Conservation (phyloP, 768 basidiomycete species). For the Boletus bicolor region DNA sequence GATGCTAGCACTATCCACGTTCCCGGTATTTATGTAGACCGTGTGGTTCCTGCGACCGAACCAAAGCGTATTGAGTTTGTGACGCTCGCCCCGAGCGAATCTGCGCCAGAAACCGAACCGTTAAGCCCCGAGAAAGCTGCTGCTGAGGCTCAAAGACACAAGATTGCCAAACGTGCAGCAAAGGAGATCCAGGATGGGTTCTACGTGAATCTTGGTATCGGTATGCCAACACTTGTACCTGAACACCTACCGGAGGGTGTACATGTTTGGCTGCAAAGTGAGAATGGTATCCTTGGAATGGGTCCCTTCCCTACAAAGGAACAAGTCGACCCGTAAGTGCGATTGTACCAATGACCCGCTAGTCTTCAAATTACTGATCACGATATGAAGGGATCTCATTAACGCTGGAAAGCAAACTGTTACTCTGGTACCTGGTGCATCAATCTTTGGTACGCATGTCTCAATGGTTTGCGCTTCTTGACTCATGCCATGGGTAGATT, state of each 20-base stretch:
- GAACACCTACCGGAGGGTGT: conserved; percentile 72
- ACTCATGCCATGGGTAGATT: conserved; percentile 43
- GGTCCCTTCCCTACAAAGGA: conserved; percentile 84
- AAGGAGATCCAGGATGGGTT: conserved; percentile 86
- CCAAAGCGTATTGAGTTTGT: conserved; percentile 76
- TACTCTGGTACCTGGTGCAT: conserved; percentile 87
- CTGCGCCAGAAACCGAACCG: conserved; percentile 24
- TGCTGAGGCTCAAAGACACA: conserved; percentile 55
- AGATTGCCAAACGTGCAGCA: conserved; percentile 83
- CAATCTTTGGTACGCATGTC: conserved; percentile 70
- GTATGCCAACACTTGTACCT: conserved; percentile 87
- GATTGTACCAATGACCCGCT: neutral
- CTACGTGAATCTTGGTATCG: conserved; percentile 87
- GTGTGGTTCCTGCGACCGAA: conserved; percentile 74
- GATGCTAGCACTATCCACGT: conserved; percentile 81
- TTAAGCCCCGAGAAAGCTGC: conserved; percentile 49
- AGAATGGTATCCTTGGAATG: conserved; percentile 89
- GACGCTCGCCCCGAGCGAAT: conserved; percentile 58
- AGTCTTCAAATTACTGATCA: neutral
- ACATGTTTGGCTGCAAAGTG: conserved; percentile 86
- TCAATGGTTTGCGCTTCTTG: neutral
- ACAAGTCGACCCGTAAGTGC: conserved; percentile 72
- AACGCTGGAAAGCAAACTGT: conserved; percentile 96
- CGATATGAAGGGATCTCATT: conserved; percentile 67
- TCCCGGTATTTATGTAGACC: conserved; percentile 85